Evolutionary conservation across 1,284 basidiomycete species (phyloP).

Genomic region (Stereum hirsutum): DNA sequence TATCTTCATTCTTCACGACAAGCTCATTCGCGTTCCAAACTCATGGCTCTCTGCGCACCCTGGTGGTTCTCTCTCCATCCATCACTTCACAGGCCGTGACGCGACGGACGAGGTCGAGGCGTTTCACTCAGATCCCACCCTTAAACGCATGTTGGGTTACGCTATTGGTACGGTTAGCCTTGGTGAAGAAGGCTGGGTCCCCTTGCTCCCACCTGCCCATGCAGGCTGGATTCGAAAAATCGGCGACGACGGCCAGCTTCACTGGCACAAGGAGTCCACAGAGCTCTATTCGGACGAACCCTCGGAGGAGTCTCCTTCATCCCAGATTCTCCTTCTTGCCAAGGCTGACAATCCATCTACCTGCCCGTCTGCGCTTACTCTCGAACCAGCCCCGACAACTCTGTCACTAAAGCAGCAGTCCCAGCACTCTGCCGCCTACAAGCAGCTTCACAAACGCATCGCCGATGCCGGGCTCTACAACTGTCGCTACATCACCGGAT

Average conservation of each 20-base stretch:
- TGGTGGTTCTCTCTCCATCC: constrained; percentile 82
- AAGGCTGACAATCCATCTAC: constrained; percentile 19
- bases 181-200: constrained; percentile 55
- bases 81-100: constrained; percentile 95
- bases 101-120: constrained; percentile 93
- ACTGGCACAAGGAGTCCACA: constrained; percentile 57
- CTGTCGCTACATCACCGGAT: constrained; percentile 79
- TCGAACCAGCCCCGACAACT: constrained; percentile 42
- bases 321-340: constrained; percentile 56
- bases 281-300: constrained; percentile 30
- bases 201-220: constrained; percentile 85
- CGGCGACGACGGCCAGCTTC: constrained; percentile 29
- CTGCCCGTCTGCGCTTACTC: constrained; percentile 38
- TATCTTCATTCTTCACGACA: constrained; percentile 73
- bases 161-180: constrained; percentile 68
- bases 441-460: constrained; percentile 69
- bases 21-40: constrained; percentile 76
- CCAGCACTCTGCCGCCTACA: constrained; percentile 74
- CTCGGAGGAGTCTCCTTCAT: constrained; percentile 28
- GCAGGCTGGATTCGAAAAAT: constrained; percentile 66
- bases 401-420: constrained; percentile 58
- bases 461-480: constrained; percentile 79
- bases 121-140: constrained; percentile 73
- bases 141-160: constrained; percentile 60
- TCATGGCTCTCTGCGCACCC: constrained; percentile 85